Evolutionary conservation across 1,284 basidiomycete genomes (phyloP).

Genomic region (Bjerkandera adusta): DNA sequence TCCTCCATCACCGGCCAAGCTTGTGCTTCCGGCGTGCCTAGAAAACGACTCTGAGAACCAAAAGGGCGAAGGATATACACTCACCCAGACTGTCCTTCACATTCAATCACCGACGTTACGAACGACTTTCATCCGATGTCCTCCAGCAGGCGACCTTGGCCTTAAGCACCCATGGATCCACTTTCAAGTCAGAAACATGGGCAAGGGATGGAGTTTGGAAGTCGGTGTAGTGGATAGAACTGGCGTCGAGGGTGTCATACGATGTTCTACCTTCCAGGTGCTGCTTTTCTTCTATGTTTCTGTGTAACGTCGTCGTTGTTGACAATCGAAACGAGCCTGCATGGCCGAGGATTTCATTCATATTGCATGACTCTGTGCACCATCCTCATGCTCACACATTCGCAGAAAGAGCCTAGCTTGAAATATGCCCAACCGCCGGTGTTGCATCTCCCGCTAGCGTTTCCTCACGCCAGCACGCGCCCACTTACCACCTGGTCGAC

Average conservation of each 20-base stretch:
- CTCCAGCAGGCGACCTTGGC: constrained; percentile 36
- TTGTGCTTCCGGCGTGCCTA: constrained; percentile 40
- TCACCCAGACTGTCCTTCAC: constrained; percentile 77
- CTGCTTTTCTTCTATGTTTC: constrained; percentile 13
- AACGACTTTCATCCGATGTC: constrained; percentile 71
- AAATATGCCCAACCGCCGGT: constrained; percentile 44
- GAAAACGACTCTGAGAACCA: constrained; percentile 22
- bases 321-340: neutral
- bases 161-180: constrained; percentile 75
- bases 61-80: constrained; percentile 36
- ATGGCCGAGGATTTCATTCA: neutral
- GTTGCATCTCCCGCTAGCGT: constrained; percentile 71
- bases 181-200: constrained; percentile 69
- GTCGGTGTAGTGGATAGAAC: constrained; percentile 68
- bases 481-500: constrained; percentile 74
- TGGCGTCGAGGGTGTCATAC: constrained; percentile 58
- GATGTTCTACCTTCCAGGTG: constrained; percentile 84
- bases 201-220: constrained; percentile 73
- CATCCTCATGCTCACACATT: constrained; percentile 3
- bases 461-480: constrained; percentile 52
- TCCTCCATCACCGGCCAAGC: constrained; percentile 42
- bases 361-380: neutral
- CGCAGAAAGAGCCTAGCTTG: constrained; percentile 57
- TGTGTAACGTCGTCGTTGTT: neutral
- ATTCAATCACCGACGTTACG: constrained; percentile 75